A percentile compares a stretch with the other conserved stretches of the same genome.
These are phyloP conservation scores for Dictyostelium intermedium DNA, from an alignment of 78 protist species.

Conservation along the genomic window DNA sequence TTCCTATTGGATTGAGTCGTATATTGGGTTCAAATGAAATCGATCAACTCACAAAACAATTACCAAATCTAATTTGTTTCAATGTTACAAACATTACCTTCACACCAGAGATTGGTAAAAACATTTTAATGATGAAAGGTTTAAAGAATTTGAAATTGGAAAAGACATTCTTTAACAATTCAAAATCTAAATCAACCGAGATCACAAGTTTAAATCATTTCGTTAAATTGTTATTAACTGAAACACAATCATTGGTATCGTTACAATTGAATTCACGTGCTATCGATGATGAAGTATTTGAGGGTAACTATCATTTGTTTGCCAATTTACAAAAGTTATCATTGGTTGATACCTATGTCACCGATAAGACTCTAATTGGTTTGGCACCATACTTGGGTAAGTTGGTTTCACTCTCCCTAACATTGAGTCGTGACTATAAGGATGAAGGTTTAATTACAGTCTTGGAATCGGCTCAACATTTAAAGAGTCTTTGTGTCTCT, in stretches of 20 bases:
- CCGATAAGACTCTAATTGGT: not conserved
- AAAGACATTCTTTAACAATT: not conserved
- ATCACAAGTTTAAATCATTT: slow-evolving; percentile 16
- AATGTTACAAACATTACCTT: not conserved
- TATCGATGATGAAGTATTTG: slow-evolving; percentile 9
- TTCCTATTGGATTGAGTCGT: not conserved
- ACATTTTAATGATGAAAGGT: not conserved
- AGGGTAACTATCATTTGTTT: not conserved
- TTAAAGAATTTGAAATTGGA: not conserved
- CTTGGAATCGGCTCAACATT: not conserved
- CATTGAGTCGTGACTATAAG: not conserved
- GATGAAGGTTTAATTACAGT: slow-evolving; percentile 28
- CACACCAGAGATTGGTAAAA: not conserved
- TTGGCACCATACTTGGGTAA: slow-evolving; percentile 41
- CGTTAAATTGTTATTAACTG: not conserved
- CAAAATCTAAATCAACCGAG: not conserved
- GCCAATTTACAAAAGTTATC: not conserved
- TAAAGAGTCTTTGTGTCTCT: slow-evolving; percentile 2
- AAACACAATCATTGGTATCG: not conserved
- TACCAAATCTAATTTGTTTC: not conserved
- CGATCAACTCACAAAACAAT: not conserved
- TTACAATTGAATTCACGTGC: not conserved
- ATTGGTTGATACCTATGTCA: not conserved
- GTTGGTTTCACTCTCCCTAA: not conserved
- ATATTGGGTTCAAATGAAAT: not conserved